These are phyloP conservation scores for Polyporus arcularius DNA, from an alignment of 768 basidiomycete genomes.

Conservation along the genomic window DNA sequence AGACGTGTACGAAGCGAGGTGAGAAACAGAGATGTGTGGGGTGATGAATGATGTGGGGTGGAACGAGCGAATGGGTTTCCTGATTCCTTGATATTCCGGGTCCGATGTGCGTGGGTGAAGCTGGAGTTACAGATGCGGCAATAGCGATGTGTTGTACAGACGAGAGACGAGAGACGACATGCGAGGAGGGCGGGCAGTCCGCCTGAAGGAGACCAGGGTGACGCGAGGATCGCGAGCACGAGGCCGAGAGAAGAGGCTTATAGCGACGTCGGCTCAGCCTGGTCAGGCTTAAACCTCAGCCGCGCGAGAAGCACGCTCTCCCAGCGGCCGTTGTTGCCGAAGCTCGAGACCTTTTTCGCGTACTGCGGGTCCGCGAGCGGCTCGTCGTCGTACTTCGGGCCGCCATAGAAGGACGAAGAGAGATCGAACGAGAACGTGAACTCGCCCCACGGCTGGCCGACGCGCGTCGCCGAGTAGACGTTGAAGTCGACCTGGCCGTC, in stretches of 20 bases:
- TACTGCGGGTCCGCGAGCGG: slow-evolving; percentile 24
- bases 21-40: neutral
- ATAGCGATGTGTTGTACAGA: too few relatives aligned
- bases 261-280: slow-evolving; percentile 54
- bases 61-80: too few relatives aligned
- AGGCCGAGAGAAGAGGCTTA: slow-evolving; percentile 15
- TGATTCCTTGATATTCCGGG: too few relatives aligned
- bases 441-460: slow-evolving; percentile 71
- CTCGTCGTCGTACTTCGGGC: slow-evolving; percentile 52
- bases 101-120: too few relatives aligned
- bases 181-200: neutral
- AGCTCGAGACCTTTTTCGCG: slow-evolving; percentile 56
- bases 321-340: slow-evolving; percentile 39
- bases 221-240: neutral
- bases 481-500: slow-evolving; percentile 69
- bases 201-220: neutral
- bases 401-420: slow-evolving; percentile 39
- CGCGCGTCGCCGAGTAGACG: slow-evolving; percentile 51
- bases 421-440: slow-evolving; percentile 57
- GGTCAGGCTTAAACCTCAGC: slow-evolving; percentile 66
- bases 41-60: too few relatives aligned
- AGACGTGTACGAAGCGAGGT: neutral
- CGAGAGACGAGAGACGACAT: neutral
- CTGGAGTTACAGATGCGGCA: too few relatives aligned
- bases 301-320: slow-evolving; percentile 65